Evolutionary conservation across 2,329 filamentous ascomycete species (phyloP).

Genomic region (Bipolaris bicolor): DNA sequence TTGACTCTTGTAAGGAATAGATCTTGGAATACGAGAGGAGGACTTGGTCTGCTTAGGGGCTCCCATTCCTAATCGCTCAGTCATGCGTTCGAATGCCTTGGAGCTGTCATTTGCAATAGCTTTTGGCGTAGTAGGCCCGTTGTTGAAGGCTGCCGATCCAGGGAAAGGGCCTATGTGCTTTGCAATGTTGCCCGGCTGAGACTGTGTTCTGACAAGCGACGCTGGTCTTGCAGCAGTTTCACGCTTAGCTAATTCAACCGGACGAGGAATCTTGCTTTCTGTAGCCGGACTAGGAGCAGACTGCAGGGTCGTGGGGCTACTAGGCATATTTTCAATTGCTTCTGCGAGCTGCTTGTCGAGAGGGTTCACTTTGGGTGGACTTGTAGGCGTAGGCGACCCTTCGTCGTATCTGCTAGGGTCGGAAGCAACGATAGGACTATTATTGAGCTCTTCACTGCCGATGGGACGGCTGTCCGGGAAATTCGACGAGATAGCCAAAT

Average conservation of each 20-base stretch:
- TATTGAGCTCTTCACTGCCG: constrained; percentile 32
- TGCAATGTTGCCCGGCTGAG: constrained; percentile 42
- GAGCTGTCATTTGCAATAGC: constrained; percentile 43
- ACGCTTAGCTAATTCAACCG: constrained; percentile 43
- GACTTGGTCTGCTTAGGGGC: constrained; percentile 63
- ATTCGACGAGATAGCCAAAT: constrained; percentile 62
- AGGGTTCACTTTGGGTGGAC: constrained; percentile 40
- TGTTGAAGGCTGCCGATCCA: constrained; percentile 26
- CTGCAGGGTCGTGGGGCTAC: constrained; percentile 30
- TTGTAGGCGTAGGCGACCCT: constrained; percentile 41
- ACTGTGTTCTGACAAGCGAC: constrained; percentile 42
- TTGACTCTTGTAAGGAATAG: constrained; percentile 71
- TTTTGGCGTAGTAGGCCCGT: constrained; percentile 30
- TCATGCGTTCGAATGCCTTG: constrained; percentile 69
- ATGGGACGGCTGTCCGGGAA: constrained; percentile 27
- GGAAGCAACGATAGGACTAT: constrained; percentile 36
- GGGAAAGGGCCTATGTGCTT: constrained; percentile 29
- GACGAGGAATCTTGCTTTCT: constrained; percentile 50
- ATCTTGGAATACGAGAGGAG: constrained; percentile 80
- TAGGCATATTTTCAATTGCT: constrained; percentile 45
- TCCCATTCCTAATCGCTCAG: constrained; percentile 68
- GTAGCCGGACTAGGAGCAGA: constrained; percentile 22
- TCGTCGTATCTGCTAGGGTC: constrained; percentile 26
- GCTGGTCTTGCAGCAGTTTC: constrained; percentile 38
- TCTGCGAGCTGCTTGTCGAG: constrained; percentile 43